Evolutionary conservation across 441 rosid genomes (phyloP).

Genomic region (Flueggea neowawraea): DNA sequence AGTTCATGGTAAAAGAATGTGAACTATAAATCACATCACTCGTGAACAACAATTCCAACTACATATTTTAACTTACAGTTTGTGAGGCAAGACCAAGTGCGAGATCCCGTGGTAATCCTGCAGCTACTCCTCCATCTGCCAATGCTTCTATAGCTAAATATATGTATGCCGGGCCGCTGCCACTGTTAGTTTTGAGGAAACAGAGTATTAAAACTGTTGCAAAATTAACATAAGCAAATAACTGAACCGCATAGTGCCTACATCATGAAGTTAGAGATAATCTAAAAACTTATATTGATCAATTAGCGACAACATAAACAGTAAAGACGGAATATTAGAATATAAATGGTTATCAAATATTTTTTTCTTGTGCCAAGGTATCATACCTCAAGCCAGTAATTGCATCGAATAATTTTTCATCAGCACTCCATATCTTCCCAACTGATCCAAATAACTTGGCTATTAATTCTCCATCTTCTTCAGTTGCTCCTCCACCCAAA

Average conservation of each 20-base stretch:
- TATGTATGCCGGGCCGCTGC: conserved; percentile 91
- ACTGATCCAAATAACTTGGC: conserved; percentile 69
- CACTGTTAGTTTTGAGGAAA: conserved; percentile 41
- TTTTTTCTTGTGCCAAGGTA: not conserved
- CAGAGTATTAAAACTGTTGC: not conserved
- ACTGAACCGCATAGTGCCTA: not conserved
- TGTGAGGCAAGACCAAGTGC: conserved; percentile 89
- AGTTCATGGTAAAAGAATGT: too few relatives aligned
- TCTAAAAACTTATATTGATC: too few relatives aligned
- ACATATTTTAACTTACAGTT: conserved; percentile 46
- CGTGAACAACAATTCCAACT: not conserved
- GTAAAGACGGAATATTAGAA: too few relatives aligned
- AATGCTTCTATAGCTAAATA: conserved; percentile 91
- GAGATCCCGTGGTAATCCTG: conserved; percentile 91
- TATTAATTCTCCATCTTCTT: conserved; percentile 72
- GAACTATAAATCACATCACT: too few relatives aligned
- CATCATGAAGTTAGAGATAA: not conserved
- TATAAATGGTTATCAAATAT: too few relatives aligned
- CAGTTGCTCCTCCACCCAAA: conserved; percentile 69
- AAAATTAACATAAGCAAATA: not conserved
- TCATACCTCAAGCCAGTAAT: conserved; percentile 86
- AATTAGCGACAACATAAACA: too few relatives aligned
- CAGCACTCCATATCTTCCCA: conserved; percentile 84
- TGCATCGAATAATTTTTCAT: conserved; percentile 88
- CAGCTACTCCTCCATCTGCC: conserved; percentile 98